Evolutionary conservation across 2,329 filamentous ascomycete genomes (phyloP).

Genomic region (Trichoderma atroviride): DNA sequence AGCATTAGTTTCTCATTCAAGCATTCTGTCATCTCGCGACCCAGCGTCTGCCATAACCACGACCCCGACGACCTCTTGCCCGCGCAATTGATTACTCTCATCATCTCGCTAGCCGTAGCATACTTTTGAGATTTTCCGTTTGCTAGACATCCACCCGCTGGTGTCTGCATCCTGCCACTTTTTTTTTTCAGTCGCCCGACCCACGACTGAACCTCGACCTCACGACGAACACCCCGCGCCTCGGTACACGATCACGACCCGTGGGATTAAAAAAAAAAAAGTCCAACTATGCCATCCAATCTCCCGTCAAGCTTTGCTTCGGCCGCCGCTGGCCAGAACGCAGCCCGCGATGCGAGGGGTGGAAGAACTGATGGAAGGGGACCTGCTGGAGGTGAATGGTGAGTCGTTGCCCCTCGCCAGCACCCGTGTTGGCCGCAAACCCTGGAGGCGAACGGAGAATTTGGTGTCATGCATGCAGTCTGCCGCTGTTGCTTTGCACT

Average conservation of each 20-base stretch:
- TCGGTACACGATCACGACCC: slow-evolving; percentile 21
- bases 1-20: slow-evolving; percentile 26
- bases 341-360: slow-evolving; percentile 61
- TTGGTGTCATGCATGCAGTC: slow-evolving; percentile 31
- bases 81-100: slow-evolving; percentile 19
- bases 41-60: slow-evolving; percentile 26
- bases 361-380: slow-evolving; percentile 61
- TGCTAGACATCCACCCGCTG: slow-evolving; percentile 18
- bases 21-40: slow-evolving; percentile 30
- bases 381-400: slow-evolving; percentile 71
- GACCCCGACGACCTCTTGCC: slow-evolving; percentile 14
- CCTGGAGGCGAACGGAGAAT: slow-evolving; percentile 16
- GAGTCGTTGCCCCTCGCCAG: slow-evolving; percentile 44
- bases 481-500: slow-evolving; percentile 11
- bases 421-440: slow-evolving; percentile 1
- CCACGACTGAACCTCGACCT: slow-evolving; percentile 17
- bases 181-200: slow-evolving; percentile 14
- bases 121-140: background rate
- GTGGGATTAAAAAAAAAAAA: slow-evolving; percentile 28
- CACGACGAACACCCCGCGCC: slow-evolving; percentile 25
- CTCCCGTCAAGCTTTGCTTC: slow-evolving; percentile 83
- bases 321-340: slow-evolving; percentile 75
- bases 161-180: slow-evolving; percentile 22
- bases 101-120: slow-evolving; percentile 19
- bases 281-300: slow-evolving; percentile 65